phyloP scores from a whole-genome alignment of 139 green algal genomes.

The Chlorella sp. region DNA sequence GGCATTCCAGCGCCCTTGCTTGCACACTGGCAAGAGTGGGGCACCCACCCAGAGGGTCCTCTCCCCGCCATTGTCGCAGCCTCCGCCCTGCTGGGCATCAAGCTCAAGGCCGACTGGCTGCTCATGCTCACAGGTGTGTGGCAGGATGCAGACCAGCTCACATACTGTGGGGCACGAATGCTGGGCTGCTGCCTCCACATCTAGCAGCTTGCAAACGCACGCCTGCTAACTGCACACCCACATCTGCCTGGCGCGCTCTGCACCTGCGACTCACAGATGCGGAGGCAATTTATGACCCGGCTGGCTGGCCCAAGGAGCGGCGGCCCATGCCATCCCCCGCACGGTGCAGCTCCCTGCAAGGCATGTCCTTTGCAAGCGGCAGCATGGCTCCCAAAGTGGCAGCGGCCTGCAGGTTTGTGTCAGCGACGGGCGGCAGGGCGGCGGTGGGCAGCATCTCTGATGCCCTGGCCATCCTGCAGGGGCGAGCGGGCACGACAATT shows the following conservation, averaged over 20 bases:
- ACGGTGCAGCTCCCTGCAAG: background rate
- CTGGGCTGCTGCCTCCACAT: too few species aligned
- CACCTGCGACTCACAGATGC: conserved; percentile 20
- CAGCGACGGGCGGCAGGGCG: conserved; percentile 21
- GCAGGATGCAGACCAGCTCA: too few species aligned
- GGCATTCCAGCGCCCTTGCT: too few species aligned
- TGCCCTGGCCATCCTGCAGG: conserved; percentile 28
- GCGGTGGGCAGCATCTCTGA: conserved; percentile 38
- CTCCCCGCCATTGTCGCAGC: background rate
- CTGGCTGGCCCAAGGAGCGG: conserved; percentile 33
- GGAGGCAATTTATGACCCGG: conserved; percentile 37
- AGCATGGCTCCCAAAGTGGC: conserved; percentile 52
- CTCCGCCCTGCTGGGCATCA: conserved; percentile 34
- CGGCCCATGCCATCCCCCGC: conserved; percentile 35
- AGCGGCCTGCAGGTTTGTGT: conserved; percentile 38
- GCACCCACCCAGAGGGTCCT: too few species aligned
- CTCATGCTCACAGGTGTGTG: conserved; percentile 47
- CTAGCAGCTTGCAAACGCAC: background rate
- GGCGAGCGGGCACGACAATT: conserved; percentile 30
- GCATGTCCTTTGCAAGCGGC: conserved; percentile 33
- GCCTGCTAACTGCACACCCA: background rate
- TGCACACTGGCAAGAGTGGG: too few species aligned
- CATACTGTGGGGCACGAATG: too few species aligned
- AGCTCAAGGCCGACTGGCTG: conserved; percentile 39
- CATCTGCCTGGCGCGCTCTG: background rate